phyloP scores from a whole-genome alignment of 805 yeast genomes.

The Spathaspora girioi region DNA sequence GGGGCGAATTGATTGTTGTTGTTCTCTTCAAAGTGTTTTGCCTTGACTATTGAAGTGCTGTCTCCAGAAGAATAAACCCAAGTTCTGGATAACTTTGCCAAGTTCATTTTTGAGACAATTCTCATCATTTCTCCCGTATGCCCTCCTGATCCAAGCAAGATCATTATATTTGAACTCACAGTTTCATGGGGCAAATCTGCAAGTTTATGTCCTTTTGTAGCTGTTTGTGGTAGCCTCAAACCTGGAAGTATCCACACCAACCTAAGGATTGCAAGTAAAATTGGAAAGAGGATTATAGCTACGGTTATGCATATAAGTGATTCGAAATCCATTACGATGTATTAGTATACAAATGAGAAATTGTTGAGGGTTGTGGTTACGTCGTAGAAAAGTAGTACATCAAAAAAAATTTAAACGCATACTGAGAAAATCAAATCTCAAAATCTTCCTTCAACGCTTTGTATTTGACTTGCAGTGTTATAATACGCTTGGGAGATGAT shows the following conservation, averaged over 20 bases:
- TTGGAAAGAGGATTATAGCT: conserved; percentile 16
- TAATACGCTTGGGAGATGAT: background rate
- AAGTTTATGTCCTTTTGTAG: background rate
- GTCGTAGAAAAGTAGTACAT: background rate
- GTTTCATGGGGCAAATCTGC: conserved; percentile 4
- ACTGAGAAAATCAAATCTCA: conserved; percentile 9
- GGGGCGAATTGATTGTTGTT: conserved; percentile 11
- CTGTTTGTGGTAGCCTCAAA: conserved; percentile 6
- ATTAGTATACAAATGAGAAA: conserved; percentile 1
- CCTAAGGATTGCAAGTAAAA: conserved; percentile 18
- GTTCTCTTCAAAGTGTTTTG: conserved; percentile 30
- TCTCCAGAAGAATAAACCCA: conserved; percentile 52
- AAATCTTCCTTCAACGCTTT: conserved; percentile 11
- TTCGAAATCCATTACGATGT: conserved; percentile 6
- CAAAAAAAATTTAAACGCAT: background rate
- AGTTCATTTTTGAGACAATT: conserved; percentile 43
- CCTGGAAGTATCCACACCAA: conserved; percentile 22
- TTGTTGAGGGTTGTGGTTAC: background rate
- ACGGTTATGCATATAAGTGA: conserved; percentile 9
- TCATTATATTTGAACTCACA: conserved; percentile 37
- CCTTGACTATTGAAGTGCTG: conserved; percentile 41
- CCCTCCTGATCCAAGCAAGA: conserved; percentile 92
- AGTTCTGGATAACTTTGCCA: conserved; percentile 22
- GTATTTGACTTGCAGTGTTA: conserved; percentile 3
- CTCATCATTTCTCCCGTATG: conserved; percentile 96